These are phyloP conservation scores for Prorocentrum cordatum DNA, from an alignment of 169 alveolate genomes.

Conservation along the genomic window DNA sequence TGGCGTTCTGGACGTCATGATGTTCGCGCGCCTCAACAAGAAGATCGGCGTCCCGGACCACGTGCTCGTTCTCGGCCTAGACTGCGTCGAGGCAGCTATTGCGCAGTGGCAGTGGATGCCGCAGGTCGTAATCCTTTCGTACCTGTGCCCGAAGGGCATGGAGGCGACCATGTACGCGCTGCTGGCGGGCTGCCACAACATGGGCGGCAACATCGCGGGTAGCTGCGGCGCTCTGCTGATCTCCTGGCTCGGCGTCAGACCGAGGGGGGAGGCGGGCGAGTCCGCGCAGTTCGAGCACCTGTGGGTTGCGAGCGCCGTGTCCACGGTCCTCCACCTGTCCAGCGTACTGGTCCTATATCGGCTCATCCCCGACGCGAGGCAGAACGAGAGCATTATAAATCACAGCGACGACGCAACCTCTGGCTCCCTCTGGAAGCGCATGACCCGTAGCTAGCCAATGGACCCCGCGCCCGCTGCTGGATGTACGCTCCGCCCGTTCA, in stretches of 20 bases:
- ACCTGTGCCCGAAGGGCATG: slow-evolving; percentile 65
- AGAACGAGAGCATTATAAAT: too few relatives aligned
- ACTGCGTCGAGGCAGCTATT: background rate
- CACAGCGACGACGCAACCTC: slow-evolving; percentile 21
- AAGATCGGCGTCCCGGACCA: slow-evolving; percentile 33
- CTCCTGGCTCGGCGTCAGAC: background rate
- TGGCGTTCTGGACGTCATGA: background rate
- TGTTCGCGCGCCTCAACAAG: slow-evolving; percentile 29
- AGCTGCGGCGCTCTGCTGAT: slow-evolving; percentile 41
- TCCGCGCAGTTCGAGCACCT: slow-evolving; percentile 21
- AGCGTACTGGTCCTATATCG: slow-evolving; percentile 24
- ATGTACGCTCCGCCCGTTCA: too few relatives aligned
- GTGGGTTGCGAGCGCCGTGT: slow-evolving; percentile 23
- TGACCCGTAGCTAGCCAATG: too few relatives aligned
- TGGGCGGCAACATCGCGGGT: slow-evolving; percentile 33
- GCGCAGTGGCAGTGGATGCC: slow-evolving; percentile 68
- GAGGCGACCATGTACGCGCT: slow-evolving; percentile 69
- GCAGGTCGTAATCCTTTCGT: slow-evolving; percentile 43
- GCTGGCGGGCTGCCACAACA: slow-evolving; percentile 41
- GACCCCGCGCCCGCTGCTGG: too few relatives aligned
- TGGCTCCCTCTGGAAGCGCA: slow-evolving; percentile 56
- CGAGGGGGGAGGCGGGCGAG: slow-evolving; percentile 23
- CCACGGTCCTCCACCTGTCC: background rate
- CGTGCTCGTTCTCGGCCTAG: slow-evolving; percentile 32
- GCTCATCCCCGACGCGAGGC: slow-evolving; percentile 46